Conservation (phyloP, 495 filamentous ascomycete species). For the Astrocystis sublimbata region DNA sequence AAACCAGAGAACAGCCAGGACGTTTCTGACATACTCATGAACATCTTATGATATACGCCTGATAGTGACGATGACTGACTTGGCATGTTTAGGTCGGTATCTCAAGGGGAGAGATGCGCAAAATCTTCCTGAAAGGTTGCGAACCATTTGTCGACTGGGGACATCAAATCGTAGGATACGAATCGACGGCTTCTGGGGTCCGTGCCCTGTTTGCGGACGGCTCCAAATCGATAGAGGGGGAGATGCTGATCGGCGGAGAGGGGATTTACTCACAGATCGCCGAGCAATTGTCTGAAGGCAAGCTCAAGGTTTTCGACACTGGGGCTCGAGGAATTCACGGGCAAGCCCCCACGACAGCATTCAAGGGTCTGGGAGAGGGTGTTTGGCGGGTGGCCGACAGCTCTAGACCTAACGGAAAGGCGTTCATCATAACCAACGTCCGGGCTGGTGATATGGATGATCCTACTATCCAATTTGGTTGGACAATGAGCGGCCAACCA, state of each 20-base stretch:
- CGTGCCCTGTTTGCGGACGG: conserved; percentile 50
- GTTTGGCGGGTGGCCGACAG: conserved; percentile 49
- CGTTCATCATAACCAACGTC: conserved; percentile 58
- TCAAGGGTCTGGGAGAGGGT: conserved; percentile 55
- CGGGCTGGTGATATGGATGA: conserved; percentile 57
- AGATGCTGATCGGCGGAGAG: conserved; percentile 53
- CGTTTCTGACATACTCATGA: not conserved
- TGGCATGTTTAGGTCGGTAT: conserved; percentile 34
- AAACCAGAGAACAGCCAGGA: not conserved
- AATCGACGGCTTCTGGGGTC: conserved; percentile 45
- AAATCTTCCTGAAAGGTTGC: conserved; percentile 48
- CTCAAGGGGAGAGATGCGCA: conserved; percentile 52
- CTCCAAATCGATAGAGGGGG: conserved; percentile 50
- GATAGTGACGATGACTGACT: not conserved
- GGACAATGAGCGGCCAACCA: conserved; percentile 55
- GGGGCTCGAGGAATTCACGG: conserved; percentile 58
- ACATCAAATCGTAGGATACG: conserved; percentile 43
- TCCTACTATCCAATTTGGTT: conserved; percentile 52
- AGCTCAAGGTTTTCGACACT: conserved; percentile 54
- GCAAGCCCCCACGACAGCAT: conserved; percentile 54
- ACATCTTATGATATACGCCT: not conserved
- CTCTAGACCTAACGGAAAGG: conserved; percentile 35
- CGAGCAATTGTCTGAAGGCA: conserved; percentile 50
- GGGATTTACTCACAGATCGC: conserved; percentile 55
- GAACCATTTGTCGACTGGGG: conserved; percentile 49